Evolutionary conservation across 2,329 filamentous ascomycete genomes (phyloP).

Genomic region (Verticillium longisporum): DNA sequence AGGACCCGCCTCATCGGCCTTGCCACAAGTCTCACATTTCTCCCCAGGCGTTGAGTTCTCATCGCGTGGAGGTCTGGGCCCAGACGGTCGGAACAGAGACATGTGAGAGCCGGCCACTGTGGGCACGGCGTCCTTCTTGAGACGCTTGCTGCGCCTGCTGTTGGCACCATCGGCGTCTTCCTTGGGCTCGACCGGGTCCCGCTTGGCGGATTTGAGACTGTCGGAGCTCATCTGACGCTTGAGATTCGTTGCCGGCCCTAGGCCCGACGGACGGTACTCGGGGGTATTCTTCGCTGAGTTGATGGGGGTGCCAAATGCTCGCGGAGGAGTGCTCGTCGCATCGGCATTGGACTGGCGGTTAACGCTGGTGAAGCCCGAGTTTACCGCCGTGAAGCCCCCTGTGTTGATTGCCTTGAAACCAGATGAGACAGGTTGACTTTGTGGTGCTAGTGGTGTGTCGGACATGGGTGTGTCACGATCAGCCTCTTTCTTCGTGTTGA

Average conservation of each 20-base stretch:
- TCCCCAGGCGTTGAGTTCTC: conserved; percentile 39
- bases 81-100: conserved; percentile 82
- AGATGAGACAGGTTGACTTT: conserved; percentile 32
- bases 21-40: conserved; percentile 84
- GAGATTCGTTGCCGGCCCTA: conserved; percentile 52
- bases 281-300: conserved; percentile 58
- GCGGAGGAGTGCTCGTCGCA: conserved; percentile 53
- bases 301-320: conserved; percentile 55
- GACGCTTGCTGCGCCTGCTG: conserved; percentile 81
- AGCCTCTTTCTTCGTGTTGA: conserved; percentile 37
- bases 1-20: conserved; percentile 62
- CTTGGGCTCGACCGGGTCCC: conserved; percentile 39
- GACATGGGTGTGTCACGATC: conserved; percentile 42
- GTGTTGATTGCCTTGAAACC: conserved; percentile 56
- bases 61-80: conserved; percentile 57
- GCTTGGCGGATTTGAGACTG: conserved; percentile 39
- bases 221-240: conserved; percentile 71
- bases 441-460: conserved; percentile 33
- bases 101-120: conserved; percentile 96
- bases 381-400: conserved; percentile 68
- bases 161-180: conserved; percentile 55
- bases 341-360: conserved; percentile 43
- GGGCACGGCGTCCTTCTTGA: conserved; percentile 76
- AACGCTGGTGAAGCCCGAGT: conserved; percentile 61
- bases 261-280: conserved; percentile 50